phyloP scores from a whole-genome alignment of 106 monocot genomes.

The Dendrobium chrysotoxum region DNA sequence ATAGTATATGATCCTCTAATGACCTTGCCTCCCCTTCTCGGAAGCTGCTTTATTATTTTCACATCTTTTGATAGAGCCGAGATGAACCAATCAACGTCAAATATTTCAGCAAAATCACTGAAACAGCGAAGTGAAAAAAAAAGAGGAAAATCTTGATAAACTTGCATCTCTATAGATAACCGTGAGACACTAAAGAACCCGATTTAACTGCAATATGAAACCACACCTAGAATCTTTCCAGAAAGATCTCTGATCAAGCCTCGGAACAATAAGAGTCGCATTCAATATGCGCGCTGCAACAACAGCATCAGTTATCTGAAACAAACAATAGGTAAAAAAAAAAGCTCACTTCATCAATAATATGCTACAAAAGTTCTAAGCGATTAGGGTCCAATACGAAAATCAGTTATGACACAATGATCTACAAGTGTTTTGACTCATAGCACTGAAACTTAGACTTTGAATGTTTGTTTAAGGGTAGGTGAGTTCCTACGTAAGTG shows the following conservation, averaged over 20 bases:
- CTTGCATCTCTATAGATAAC: neutral
- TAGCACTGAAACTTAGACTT: neutral
- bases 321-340: neutral
- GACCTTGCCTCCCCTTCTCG: conserved; percentile 48
- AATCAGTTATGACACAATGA: neutral
- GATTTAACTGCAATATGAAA: neutral
- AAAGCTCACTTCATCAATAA: conserved; percentile 2
- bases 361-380: neutral
- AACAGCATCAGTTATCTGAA: conserved; percentile 66
- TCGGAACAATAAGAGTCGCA: conserved; percentile 64
- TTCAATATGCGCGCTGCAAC: conserved; percentile 64
- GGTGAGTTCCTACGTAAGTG: neutral
- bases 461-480: neutral
- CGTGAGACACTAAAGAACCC: neutral
- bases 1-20: conserved; percentile 59
- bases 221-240: conserved; percentile 70
- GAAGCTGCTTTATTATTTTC: conserved; percentile 74
- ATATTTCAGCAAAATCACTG: conserved; percentile 85
- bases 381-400: neutral
- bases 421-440: neutral
- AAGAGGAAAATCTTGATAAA: neutral
- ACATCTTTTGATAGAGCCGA: conserved; percentile 73
- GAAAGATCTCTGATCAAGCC: conserved; percentile 66
- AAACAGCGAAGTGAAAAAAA: conserved; percentile 11
- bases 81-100: conserved; percentile 89